Evolutionary conservation across 257 asterid species (phyloP), one percentile per base, ranked within the genome.

Genomic region (Penstemon barbatus): DNA sequence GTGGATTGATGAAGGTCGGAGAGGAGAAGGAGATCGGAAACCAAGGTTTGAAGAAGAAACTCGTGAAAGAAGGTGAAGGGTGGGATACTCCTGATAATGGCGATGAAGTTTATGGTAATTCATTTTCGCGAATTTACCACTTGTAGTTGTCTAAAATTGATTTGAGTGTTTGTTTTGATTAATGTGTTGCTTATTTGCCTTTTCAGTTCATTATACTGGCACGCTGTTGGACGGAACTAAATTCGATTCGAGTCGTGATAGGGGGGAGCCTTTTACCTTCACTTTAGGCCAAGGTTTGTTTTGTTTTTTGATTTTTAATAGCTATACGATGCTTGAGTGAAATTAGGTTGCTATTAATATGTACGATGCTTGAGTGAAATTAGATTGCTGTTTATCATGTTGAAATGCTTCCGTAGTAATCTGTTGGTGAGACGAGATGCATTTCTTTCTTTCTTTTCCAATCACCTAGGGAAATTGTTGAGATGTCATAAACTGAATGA

Each of bases 181-280:
- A 25, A 1, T 52, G n/a, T 15, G 0, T 9, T 57, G n/a, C 0
- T 51, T 8, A 50, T 57, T 25, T 25, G 33, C 12, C 9, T 7
- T 38, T 42, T 58, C 76, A 85, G 91, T 85, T 61, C 88, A 85
- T 66, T 83, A 83, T 13, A 80, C 82, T 5, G 88, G 91, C 11
- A 83, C 86, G 11, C 57, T 85, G 76, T 78, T 83, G 11, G 88
- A 85, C 65, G 88, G 86, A 1, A 85, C 88, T 9, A 69, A 85
- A 66, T 85, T 85, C 60, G 91, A 85, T 63, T 85, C 91, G 1
- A 85, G 88, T 62, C 85, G 84, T 33, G 86, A 85, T 60, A 70
- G 79, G 63, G 86, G 77, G 5, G 55, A 79, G 46, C 88, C 91
- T 10, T 83, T 85, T 68, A 78, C 67, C 62, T 85, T 85, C 79